Evolutionary conservation across 1,284 basidiomycete species (phyloP).

Genomic region (Trametes sp.): DNA sequence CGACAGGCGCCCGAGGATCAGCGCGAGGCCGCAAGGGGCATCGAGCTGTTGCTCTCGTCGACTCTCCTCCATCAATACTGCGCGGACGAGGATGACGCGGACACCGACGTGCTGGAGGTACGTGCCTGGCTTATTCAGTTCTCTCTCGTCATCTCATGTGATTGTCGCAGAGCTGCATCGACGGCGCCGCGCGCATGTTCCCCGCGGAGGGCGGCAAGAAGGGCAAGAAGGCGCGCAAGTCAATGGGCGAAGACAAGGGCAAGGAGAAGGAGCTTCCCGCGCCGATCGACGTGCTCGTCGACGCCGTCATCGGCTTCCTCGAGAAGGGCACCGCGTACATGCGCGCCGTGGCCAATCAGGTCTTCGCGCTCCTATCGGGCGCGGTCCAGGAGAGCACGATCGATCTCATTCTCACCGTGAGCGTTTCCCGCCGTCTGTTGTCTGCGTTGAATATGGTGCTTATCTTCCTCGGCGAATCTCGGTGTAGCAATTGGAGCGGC

Average conservation of each 20-base stretch:
- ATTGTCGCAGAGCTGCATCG: conserved; percentile 45
- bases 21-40: conserved; percentile 66
- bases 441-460: conserved; percentile 10
- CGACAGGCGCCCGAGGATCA: conserved; percentile 54
- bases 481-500: conserved; percentile 81
- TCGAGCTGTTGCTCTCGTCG: conserved; percentile 75
- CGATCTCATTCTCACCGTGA: conserved; percentile 84
- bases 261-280: conserved; percentile 52
- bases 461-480: conserved; percentile 23
- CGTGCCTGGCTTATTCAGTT: conserved; percentile 8
- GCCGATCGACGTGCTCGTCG: conserved; percentile 87
- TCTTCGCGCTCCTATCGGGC: conserved; percentile 79
- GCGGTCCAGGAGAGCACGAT: conserved; percentile 79
- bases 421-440: conserved; percentile 44
- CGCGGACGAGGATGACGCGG: conserved; percentile 53
- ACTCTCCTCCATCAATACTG: conserved; percentile 78
- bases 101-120: conserved; percentile 71
- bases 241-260: conserved; percentile 40
- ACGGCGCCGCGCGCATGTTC: conserved; percentile 61
- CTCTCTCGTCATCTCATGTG: conserved; percentile 2
- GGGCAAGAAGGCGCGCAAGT: conserved; percentile 54
- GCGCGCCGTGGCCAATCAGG: conserved; percentile 82
- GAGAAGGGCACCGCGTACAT: conserved; percentile 88
- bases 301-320: conserved; percentile 88
- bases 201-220: conserved; percentile 48